Evolutionary conservation across 495 filamentous ascomycete species (phyloP), one percentile per base, ranked within the genome.

Genomic region (Neurospora sp.): DNA sequence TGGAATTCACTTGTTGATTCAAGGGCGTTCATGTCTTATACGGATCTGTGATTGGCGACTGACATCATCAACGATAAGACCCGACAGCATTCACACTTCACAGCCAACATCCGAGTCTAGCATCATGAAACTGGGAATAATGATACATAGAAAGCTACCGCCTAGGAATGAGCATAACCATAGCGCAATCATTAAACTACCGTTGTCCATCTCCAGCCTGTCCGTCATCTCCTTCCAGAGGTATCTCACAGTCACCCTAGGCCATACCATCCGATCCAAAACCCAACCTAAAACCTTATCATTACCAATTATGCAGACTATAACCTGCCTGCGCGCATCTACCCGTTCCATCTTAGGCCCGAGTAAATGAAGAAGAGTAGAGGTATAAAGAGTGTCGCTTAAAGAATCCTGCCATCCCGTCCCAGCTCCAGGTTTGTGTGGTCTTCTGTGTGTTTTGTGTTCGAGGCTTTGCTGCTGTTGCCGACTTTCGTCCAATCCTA

Each of bases 221-320:
- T 16, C 54, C 23, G 9, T 49, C 44, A 4, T 20, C n/a, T 49
- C 44, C 44, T 49, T 20, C 4, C 49, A 2, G 49, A 60, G 49
- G 23, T 60, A 60, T 60, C 44, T 46, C 44, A 8, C 42, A 46
- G 6, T 46, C n/a, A 46, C 18, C 18, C 3, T 20, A 5, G 3
- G 7, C 4, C 23, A 31, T 62, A 35, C 27, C 54, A 62, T 66
- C 54, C 54, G 6, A 66, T 66, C 54, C 54, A 66, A 16, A 31
- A 16, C 12, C 44, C n/a, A 49, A 20, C 3, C 44, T 5, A 2
- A 49, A 46, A 5, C 54, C 54, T 35, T 66, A 66, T 18, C 54
- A 66, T 66, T 66, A 66, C 54, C 54, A 66, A 66, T 66, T 66
- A 66, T 66, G 54, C 54, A 66, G 54, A 66, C 54, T 66, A 66